These are phyloP conservation scores for Boletus rex-veris DNA, from an alignment of 768 basidiomycete species.

Conservation along the genomic window DNA sequence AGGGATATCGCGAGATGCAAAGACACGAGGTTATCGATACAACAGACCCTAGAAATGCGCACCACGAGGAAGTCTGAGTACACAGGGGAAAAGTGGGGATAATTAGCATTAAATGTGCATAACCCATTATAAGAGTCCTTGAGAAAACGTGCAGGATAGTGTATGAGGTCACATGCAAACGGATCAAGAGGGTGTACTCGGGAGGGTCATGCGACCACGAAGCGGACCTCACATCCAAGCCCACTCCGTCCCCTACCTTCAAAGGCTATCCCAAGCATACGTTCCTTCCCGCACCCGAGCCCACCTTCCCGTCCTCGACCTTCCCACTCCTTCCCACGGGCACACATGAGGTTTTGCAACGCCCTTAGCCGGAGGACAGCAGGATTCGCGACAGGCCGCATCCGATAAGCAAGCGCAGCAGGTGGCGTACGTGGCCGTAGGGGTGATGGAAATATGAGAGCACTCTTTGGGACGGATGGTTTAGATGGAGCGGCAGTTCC, in stretches of 20 bases:
- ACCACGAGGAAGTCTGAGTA: constrained; percentile 1
- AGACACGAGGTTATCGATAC: constrained; percentile 26
- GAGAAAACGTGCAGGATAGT: constrained; percentile 8
- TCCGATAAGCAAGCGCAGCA: constrained; percentile 38
- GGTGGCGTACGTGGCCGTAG: constrained; percentile 39
- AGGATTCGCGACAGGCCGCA: constrained; percentile 60
- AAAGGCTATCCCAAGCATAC: constrained; percentile 55
- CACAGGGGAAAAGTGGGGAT: constrained; percentile 5
- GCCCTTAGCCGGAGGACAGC: constrained; percentile 56
- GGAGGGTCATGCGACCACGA: constrained; percentile 26
- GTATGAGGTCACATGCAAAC: constrained; percentile 4
- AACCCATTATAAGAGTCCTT: constrained; percentile 28
- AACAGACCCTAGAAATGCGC: constrained; percentile 11
- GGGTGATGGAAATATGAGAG: constrained; percentile 40
- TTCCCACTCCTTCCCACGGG: constrained; percentile 45
- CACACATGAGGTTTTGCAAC: constrained; percentile 52
- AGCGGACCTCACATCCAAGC: constrained; percentile 42
- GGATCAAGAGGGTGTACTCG: neutral
- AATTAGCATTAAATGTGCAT: constrained; percentile 33
- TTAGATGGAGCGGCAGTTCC: constrained; percentile 25
- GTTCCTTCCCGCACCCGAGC: constrained; percentile 55
- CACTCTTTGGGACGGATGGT: constrained; percentile 32
- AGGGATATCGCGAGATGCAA: constrained; percentile 23
- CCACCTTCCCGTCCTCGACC: constrained; percentile 46
- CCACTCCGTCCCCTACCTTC: constrained; percentile 58